Base-by-base conservation (phyloP, 345 rosid genomes). In the Syzygium jambos region DNA sequence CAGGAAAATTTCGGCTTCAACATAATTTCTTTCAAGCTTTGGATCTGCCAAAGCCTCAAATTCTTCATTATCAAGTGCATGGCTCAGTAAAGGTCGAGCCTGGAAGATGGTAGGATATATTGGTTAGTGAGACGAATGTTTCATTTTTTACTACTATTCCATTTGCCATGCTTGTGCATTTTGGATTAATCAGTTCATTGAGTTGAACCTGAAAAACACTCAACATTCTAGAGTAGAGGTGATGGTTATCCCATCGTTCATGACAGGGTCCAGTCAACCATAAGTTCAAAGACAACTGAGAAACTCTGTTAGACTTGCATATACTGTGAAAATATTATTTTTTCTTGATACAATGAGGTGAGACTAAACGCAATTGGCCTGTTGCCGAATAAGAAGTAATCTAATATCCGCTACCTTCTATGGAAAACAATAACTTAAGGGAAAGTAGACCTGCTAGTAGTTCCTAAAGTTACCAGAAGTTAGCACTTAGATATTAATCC, bases 21-120 rank as follows among this genome's bases (percentile, higher is more conserved):
- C 90, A 89, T 93, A 96, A 87, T 94, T 93, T 86, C 91, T 90
- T 68, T 88, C 95, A 14, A 97, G 96, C 93, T 93, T 93, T 52
- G 98, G 97, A 90, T 97, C 99, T 86, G 88, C 95, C 91, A 97
- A 86, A 84, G 90, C 88, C 21, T 91, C 92, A 87, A 93, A 94
- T 46, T 94, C 94, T 85, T 94, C 94, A 22, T 91, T 92, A 49
- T 95, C 98, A 22, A 94, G 91, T 29, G 95, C 98, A 59, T 93
- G 93, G 88, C 93, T 93, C 86, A 97, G 94, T 91, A 96, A 91
- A 84, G 98, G 99, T 43, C 99, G 98, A 54, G 99, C 98, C 99
- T 97, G 92, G 38, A 88, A 82, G 27, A 88, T 53, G 85, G 87
- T 63, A 49, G 84, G 34, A 51, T 14, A 52, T 34, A 73, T 73